These are phyloP conservation scores for Centaurea solstitialis DNA, from an alignment of 129 eudicot genomes.

Conservation along the genomic window DNA sequence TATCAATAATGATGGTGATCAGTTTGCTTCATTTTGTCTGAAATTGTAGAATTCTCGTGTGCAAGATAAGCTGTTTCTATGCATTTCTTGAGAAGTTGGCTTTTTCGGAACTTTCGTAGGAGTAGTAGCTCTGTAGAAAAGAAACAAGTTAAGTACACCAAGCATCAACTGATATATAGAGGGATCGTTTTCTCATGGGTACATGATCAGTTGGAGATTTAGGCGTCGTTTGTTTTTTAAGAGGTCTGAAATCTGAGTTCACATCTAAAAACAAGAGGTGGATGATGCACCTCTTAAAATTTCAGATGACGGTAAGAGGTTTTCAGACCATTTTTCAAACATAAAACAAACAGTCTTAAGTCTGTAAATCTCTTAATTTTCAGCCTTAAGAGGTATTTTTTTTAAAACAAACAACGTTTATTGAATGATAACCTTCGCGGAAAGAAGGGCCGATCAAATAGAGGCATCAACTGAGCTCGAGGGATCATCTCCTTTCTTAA, in stretches of 20 bases:
- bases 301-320: too few relatives aligned
- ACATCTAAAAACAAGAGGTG: too few relatives aligned
- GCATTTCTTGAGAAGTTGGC: constrained; percentile 42
- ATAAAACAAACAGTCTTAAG: too few relatives aligned
- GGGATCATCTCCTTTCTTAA: constrained; percentile 87
- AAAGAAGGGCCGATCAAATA: constrained; percentile 68
- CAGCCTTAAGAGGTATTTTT: too few relatives aligned
- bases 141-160: background rate
- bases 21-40: constrained; percentile 43
- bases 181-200: background rate
- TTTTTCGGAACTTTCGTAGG: constrained; percentile 67
- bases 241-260: too few relatives aligned
- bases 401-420: background rate
- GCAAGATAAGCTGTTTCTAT: constrained; percentile 52
- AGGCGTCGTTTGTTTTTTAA: too few relatives aligned
- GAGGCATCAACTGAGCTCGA: constrained; percentile 89
- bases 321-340: too few relatives aligned
- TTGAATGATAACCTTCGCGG: constrained; percentile 65
- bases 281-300: too few relatives aligned
- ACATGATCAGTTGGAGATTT: background rate
- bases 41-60: constrained; percentile 33
- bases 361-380: too few relatives aligned
- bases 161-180: background rate
- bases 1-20: constrained; percentile 13
- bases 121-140: constrained; percentile 55